Evolutionary conservation across 768 basidiomycete species (phyloP).

Genomic region (Hebeloma cylindrosporum): DNA sequence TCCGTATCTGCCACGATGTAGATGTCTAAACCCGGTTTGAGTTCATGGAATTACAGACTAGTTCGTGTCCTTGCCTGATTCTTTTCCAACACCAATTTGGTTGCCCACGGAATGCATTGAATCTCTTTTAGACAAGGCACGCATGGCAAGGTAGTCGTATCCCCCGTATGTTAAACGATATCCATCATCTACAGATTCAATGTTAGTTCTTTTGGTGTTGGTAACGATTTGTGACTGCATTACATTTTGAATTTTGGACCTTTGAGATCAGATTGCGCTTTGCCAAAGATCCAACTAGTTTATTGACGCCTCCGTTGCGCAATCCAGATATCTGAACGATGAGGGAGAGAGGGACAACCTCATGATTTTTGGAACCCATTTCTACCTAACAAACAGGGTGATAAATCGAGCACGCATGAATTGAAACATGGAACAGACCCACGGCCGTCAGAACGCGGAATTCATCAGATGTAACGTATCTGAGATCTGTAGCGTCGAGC

Average conservation of each 20-base stretch:
- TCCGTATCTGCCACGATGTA: constrained; percentile 86
- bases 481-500: constrained; percentile 90
- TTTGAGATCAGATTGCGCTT: constrained; percentile 89
- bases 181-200: constrained; percentile 74
- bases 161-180: constrained; percentile 97
- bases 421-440: constrained; percentile 15
- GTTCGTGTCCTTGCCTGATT: constrained; percentile 66
- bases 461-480: constrained; percentile 90
- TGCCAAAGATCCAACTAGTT: constrained; percentile 84
- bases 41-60: neutral
- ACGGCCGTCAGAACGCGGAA: constrained; percentile 97
- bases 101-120: constrained; percentile 91
- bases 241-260: constrained; percentile 93
- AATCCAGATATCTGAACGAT: constrained; percentile 94
- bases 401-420: constrained; percentile 6
- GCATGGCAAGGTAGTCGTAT: constrained; percentile 95
- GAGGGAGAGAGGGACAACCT: constrained; percentile 86
- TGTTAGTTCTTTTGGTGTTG: constrained; percentile 8
- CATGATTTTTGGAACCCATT: constrained; percentile 98
- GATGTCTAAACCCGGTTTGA: constrained; percentile 55
- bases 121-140: constrained; percentile 88
- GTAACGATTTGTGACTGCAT: constrained; percentile 4
- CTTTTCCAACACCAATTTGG: constrained; percentile 98
- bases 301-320: constrained; percentile 91
- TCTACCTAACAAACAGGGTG: constrained; percentile 65